Base-by-base conservation (phyloP, 2,329 filamentous ascomycete genomes). In the Scedosporium minutisporum region DNA sequence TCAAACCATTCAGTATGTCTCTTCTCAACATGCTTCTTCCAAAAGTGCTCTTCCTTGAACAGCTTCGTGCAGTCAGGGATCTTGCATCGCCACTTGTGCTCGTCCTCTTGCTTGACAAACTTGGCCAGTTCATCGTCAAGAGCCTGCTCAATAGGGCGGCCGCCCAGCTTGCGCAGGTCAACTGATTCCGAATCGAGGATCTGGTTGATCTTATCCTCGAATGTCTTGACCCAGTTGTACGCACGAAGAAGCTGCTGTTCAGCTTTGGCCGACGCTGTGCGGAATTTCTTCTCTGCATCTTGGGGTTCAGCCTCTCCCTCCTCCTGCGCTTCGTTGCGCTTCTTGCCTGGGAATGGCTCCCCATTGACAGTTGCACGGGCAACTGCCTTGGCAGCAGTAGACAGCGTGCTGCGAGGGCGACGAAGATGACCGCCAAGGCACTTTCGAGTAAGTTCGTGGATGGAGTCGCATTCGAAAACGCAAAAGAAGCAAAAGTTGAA, bases 401-500 rank as follows among this genome's bases (percentile, higher is more conserved):
- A 95, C 41, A 97, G 82, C 42, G 91, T 96, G 69, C 89, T 89
- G 63, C 93, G 85, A 46, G 95, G 95, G 58, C 95, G 88, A 65
- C 95, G 91, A 65, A 99, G 85, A 79, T 99, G 95, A n/a, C 95
- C 95, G 51, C 95, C 95, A 27, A 95, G 92, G 69, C 95, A 99
- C 76, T 99, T 97, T 64, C 95, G 87, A 48, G 91, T 93, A 67
- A 99, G 81, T 76, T 99, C 95, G 71, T 99, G 95, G 23, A 97
- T 88, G 0, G 93, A 97, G 74, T 99, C 95, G 71, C 92, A 95
- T 76, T 99, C 95, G 68, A 99, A 97, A 4, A 99, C 96, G 73
- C 95, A 99, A 79, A 97, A 99, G 80, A 99, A 97, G 79, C 95
- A 99, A 77, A 99, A 97, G 76, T 95, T 97, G 82, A 96, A 96